Conservation (phyloP, 257 asterid genomes). For the Plantago major region DNA sequence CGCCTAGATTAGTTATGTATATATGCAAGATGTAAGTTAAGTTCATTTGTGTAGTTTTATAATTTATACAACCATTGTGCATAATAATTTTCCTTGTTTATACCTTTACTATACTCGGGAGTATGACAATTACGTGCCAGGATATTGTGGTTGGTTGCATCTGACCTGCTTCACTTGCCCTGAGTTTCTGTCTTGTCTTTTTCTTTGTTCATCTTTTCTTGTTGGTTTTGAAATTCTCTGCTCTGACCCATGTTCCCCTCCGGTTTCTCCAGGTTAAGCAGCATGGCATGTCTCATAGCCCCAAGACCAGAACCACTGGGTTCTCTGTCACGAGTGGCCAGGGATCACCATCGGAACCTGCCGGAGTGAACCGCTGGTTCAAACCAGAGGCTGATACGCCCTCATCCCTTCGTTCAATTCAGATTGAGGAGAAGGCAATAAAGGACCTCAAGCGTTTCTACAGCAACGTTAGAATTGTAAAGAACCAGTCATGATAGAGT, state of each 20-base stretch:
- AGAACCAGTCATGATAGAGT: slow-evolving; percentile 52
- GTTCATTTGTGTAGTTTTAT: too few species aligned
- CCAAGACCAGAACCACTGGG: slow-evolving; percentile 67
- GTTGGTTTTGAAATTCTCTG: neutral
- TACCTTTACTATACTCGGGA: too few species aligned
- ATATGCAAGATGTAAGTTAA: too few species aligned
- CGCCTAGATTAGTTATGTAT: too few species aligned
- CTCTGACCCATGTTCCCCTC: too few species aligned
- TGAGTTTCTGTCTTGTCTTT: neutral
- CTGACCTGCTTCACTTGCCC: neutral
- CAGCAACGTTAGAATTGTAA: slow-evolving; percentile 72
- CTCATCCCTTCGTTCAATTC: slow-evolving; percentile 76
- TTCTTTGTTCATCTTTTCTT: neutral
- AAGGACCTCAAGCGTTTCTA: slow-evolving; percentile 88
- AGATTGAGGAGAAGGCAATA: slow-evolving; percentile 91
- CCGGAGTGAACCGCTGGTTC: slow-evolving; percentile 80
- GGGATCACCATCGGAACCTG: slow-evolving; percentile 72
- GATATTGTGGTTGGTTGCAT: neutral
- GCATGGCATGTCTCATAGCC: slow-evolving; percentile 55
- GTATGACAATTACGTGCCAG: too few species aligned
- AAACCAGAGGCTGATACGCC: slow-evolving; percentile 73
- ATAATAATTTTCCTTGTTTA: too few species aligned
- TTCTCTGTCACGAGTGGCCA: slow-evolving; percentile 63
- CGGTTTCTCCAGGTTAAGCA: slow-evolving; percentile 45
- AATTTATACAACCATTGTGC: too few species aligned